phyloP scores from a whole-genome alignment of 2,329 filamentous ascomycete genomes.

The Phialophora expanda region DNA sequence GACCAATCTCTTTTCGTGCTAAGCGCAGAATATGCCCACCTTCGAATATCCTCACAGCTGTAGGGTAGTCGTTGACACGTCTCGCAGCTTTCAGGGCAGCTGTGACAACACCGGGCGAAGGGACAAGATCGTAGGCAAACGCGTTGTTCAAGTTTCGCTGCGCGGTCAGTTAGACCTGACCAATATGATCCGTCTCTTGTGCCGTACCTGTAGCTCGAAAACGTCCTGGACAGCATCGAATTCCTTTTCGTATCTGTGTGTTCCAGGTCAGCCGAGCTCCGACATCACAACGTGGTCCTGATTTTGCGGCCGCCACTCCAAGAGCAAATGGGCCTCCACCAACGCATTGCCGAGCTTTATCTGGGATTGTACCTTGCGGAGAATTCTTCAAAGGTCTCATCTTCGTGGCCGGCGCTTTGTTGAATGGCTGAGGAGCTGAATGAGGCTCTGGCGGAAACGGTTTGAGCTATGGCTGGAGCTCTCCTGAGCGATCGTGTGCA shows the following conservation, averaged over 20 bases:
- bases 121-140: slow-evolving; percentile 99
- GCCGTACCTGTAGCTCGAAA: slow-evolving; percentile 93
- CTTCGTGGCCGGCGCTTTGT: slow-evolving; percentile 69
- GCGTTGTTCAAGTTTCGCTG: slow-evolving; percentile 98
- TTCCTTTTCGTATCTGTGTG: slow-evolving; percentile 93
- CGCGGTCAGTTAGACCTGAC: slow-evolving; percentile 24
- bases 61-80: slow-evolving; percentile 97
- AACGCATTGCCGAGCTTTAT: slow-evolving; percentile 6
- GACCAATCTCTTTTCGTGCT: background rate
- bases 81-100: slow-evolving; percentile 92
- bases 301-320: background rate
- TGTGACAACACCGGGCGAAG: slow-evolving; percentile 85
- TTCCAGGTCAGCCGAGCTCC: slow-evolving; percentile 45
- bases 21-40: slow-evolving; percentile 60
- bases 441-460: slow-evolving; percentile 33
- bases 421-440: slow-evolving; percentile 61
- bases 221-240: slow-evolving; percentile 97
- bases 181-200: background rate
- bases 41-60: slow-evolving; percentile 97
- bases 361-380: slow-evolving; percentile 77
- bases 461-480: slow-evolving; percentile 37
- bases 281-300: background rate
- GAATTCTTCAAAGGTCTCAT: slow-evolving; percentile 99
- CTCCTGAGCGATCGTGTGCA: slow-evolving; percentile 36
- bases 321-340: background rate